phyloP scores from a whole-genome alignment of 371 early-diverging fungal species.

The Neoconidiobolus thromboides region DNA sequence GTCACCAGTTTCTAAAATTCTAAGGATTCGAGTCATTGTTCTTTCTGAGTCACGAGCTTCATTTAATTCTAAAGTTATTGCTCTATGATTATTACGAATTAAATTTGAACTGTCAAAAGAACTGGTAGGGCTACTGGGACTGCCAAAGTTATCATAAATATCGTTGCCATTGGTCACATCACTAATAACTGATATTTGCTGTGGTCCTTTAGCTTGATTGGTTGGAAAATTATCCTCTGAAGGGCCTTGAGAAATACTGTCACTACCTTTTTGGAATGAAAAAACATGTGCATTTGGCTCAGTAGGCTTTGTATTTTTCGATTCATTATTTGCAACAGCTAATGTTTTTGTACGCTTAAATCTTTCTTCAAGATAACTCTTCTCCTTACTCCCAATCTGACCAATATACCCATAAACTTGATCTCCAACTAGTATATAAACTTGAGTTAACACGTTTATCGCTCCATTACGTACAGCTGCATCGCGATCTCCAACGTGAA shows the following conservation, averaged over 20 bases:
- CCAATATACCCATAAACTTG: constrained; percentile 49
- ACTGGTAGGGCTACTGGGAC: neutral
- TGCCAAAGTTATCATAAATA: neutral
- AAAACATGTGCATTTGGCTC: neutral
- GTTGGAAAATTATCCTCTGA: neutral
- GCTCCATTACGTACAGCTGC: constrained; percentile 61
- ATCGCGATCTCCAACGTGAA: constrained; percentile 62
- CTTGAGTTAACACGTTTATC: constrained; percentile 44
- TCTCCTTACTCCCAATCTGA: constrained; percentile 57
- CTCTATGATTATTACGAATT: neutral
- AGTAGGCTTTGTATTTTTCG: neutral
- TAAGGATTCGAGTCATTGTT: too few species aligned
- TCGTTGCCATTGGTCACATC: neutral
- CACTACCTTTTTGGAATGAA: neutral
- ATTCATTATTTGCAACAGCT: neutral
- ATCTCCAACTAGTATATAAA: constrained; percentile 51
- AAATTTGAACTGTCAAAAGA: neutral
- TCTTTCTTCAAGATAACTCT: constrained; percentile 20
- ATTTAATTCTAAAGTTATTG: neutral
- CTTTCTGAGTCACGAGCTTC: too few species aligned
- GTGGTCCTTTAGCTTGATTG: neutral
- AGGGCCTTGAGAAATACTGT: neutral
- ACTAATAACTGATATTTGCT: neutral
- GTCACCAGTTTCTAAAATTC: neutral
- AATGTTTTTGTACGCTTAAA: neutral